Percentiles rank a stretch among this genome's conserved stretches.
Conservation (phyloP, 1,139 yeast species). For the Candida labiduridarum region DNA sequence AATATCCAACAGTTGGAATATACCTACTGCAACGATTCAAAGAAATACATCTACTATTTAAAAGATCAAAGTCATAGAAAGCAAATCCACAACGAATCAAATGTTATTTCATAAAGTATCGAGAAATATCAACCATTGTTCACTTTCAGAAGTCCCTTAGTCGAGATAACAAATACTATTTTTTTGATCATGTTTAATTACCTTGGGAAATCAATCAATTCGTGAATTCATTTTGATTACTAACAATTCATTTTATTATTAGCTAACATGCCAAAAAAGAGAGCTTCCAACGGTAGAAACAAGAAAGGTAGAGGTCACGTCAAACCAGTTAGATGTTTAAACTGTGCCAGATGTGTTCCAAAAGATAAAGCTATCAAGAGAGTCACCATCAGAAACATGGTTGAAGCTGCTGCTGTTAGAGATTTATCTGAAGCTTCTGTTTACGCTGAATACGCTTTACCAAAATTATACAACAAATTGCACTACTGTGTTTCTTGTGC, state of each 20-base stretch:
- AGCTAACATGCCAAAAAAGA: slow-evolving; percentile 96
- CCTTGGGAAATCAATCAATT: not conserved
- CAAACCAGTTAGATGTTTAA: slow-evolving; percentile 99
- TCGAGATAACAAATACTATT: not conserved
- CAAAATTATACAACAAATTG: slow-evolving; percentile 99
- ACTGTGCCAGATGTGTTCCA: slow-evolving; percentile 99
- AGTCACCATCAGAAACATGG: slow-evolving; percentile 99
- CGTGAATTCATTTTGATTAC: slow-evolving; percentile 16
- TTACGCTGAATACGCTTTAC: slow-evolving; percentile 98
- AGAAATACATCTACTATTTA: too few species aligned
- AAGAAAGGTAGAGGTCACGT: slow-evolving; percentile 99
- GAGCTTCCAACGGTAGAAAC: slow-evolving; percentile 99
- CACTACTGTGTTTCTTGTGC: slow-evolving; percentile 99
- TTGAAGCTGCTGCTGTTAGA: slow-evolving; percentile 99
- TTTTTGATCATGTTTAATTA: not conserved
- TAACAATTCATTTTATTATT: slow-evolving; percentile 20
- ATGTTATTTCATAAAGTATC: too few species aligned
- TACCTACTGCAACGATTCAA: too few species aligned
- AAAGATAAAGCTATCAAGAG: slow-evolving; percentile 99
- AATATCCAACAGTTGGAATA: not conserved
- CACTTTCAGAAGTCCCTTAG: too few species aligned
- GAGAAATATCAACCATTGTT: too few species aligned
- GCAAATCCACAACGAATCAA: too few species aligned
- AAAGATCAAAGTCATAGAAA: too few species aligned
- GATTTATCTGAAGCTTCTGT: slow-evolving; percentile 99